phyloP scores from a whole-genome alignment of 1,284 basidiomycete genomes.

The Heterobasidion parviporum region DNA sequence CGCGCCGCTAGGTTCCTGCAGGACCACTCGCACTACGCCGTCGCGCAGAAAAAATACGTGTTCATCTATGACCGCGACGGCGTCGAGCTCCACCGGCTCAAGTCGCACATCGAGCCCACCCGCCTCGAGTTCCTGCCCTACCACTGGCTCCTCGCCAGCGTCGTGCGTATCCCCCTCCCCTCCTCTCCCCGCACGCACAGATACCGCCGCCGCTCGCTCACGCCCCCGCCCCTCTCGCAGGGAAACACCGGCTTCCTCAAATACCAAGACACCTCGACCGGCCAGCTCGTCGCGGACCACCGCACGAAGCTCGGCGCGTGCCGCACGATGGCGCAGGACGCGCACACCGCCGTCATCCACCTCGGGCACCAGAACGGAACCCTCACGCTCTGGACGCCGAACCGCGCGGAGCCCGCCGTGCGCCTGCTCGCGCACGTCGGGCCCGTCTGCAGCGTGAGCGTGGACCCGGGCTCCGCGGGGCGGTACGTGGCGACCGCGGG shows the following conservation, averaged over 20 bases:
- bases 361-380: conserved; percentile 90
- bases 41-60: conserved; percentile 94
- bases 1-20: conserved; percentile 68
- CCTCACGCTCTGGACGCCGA: conserved; percentile 95
- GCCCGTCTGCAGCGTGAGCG: conserved; percentile 73
- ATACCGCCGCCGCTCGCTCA: background rate
- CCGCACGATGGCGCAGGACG: conserved; percentile 85
- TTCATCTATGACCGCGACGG: conserved; percentile 96
- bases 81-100: conserved; percentile 84
- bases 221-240: conserved; percentile 24
- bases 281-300: conserved; percentile 80
- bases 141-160: conserved; percentile 87
- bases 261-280: conserved; percentile 97
- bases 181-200: background rate
- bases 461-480: conserved; percentile 75
- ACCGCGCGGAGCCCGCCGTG: conserved; percentile 85
- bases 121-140: conserved; percentile 91
- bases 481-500: conserved; percentile 90
- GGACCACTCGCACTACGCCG: conserved; percentile 88
- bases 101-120: conserved; percentile 85
- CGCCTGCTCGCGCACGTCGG: conserved; percentile 89
- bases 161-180: conserved; percentile 41
- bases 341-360: conserved; percentile 87
- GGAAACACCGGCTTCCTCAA: conserved; percentile 88
- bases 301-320: conserved; percentile 89